Conservation (phyloP, 2,329 filamentous ascomycete species). For the Septoria linicola region DNA sequence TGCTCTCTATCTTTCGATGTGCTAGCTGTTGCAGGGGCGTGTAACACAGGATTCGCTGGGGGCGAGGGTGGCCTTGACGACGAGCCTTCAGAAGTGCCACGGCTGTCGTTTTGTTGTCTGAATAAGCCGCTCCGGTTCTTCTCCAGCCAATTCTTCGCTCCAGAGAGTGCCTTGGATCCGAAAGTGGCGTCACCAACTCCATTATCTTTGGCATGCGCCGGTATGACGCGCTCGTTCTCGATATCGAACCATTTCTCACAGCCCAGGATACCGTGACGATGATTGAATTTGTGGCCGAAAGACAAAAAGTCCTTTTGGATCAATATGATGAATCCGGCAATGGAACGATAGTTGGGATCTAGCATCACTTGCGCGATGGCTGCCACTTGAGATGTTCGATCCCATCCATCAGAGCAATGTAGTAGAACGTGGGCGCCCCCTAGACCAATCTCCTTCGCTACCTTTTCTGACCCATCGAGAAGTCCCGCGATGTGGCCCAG, state of each 20-base stretch:
- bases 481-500: conserved; percentile 83
- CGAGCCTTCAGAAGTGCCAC: conserved; percentile 60
- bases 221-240: conserved; percentile 73
- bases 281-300: conserved; percentile 95
- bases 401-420: conserved; percentile 98
- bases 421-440: conserved; percentile 94
- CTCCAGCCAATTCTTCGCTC: conserved; percentile 84
- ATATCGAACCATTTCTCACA: conserved; percentile 92
- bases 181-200: conserved; percentile 50
- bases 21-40: conserved; percentile 45
- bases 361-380: conserved; percentile 89
- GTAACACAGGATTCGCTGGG: conserved; percentile 48
- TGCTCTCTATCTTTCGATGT: conserved; percentile 57
- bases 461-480: conserved; percentile 78
- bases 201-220: conserved; percentile 38
- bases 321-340: conserved; percentile 91
- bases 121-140: conserved; percentile 52
- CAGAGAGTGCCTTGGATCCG: conserved; percentile 64
- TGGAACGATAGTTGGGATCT: conserved; percentile 90
- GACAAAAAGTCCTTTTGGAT: conserved; percentile 98
- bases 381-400: conserved; percentile 91
- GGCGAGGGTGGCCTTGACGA: conserved; percentile 34
- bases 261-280: conserved; percentile 82
- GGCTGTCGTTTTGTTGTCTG: conserved; percentile 55
- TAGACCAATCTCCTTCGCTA: conserved; percentile 83